Base-by-base conservation (phyloP, 306 rosid genomes). In the Crataegus laevigata region DNA sequence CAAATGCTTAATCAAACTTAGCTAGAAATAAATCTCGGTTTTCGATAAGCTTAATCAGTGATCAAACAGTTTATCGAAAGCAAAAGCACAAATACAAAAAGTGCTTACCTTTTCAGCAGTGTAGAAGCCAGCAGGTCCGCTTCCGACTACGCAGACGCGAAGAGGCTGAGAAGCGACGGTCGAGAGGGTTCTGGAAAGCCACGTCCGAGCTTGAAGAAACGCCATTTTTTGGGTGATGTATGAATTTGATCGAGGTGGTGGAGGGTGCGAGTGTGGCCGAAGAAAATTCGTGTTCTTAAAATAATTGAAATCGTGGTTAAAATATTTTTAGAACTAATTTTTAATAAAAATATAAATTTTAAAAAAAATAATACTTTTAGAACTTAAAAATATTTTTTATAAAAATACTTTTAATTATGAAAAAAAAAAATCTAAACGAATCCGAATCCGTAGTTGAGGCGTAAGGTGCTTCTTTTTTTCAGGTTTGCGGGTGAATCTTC, bases 101-200 rank as follows among this genome's bases (percentile, higher is more conserved):
- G 52, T 36, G 40, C 2, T 45, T 30, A 87, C 96, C 93, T 94
- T 91, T 82, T 94, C 96, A 3, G 97, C 97, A 5, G 88, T 88
- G 89, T 89, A 94, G 84, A 92, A 89, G 28, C 97, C 98, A 71
- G 97, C 96, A 3, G 97, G 96, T 74, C 97, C 98, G 74, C 96
- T 94, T 78, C 98, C 96, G 62, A 94, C 98, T 0, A 94, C 85
- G 68, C 96, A 94, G 30, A 94, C 87, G n/a, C 85, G 87, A 52
- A 87, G 79, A 47, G 91, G 81, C 7, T 78, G 82, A 7, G 88
- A 82, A 70, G 85, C 69, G 70, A 82, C 42, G 64, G 85, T 77
- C 3, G 98, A 81, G 62, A 90, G 88, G 60, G 89, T 72, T 85
- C 90, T 85, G 17, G 66, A 76, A 18, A 94, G 65, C 77, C 78